Evolutionary conservation across 163 green algal genomes (phyloP), one percentile per base, ranked within the genome.

Genomic region (Chlamydomonas reinhardtii): DNA sequence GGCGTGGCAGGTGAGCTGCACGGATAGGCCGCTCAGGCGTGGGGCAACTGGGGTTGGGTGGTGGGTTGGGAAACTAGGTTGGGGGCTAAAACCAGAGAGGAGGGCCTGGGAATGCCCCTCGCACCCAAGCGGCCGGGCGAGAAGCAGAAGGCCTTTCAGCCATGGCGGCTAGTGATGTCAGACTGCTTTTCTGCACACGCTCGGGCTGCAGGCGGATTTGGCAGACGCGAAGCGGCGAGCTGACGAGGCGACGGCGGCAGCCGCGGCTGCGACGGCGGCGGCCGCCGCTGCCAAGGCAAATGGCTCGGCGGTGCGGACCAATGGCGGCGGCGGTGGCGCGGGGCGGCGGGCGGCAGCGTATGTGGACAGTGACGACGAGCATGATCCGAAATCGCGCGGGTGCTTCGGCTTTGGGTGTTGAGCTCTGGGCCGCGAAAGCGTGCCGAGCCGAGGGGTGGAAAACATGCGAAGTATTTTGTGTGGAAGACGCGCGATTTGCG

Each of bases 181-280:
- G 2, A 68, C 61, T 3, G 61, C 24, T 68, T 2, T n/a, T 8
- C 61, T 68, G 22, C 56, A 64, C 5, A 19, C 14, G 9, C 66
- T 15, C 2, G 9, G 17, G 2, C 66, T 8, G 24, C 52, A 84
- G 77, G 77, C 77, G 31, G 39, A 84, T 15, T 32, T 84, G 48
- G 66, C 43, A 3, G 77, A 48, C 5, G 66, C 77, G 48, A 84
- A 43, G 37, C 59, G 69, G 77, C 43, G 77, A 27, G 77, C 77
- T 11, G 77, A 84, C 4, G 77, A 84, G 48, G 65, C 77, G 2
- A 52, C 48, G 9, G 66, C 77, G 4, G 66, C 66, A 6, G 65
- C 39, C 5, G 77, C 76, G 5, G 77, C 56, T 31, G 61, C 65
- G 2, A 4, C 69, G 29, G 54, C 43, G n/a, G 35, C 34, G 31